phyloP scores from a whole-genome alignment of 179 eudicot genomes.

The Actinidia arguta region DNA sequence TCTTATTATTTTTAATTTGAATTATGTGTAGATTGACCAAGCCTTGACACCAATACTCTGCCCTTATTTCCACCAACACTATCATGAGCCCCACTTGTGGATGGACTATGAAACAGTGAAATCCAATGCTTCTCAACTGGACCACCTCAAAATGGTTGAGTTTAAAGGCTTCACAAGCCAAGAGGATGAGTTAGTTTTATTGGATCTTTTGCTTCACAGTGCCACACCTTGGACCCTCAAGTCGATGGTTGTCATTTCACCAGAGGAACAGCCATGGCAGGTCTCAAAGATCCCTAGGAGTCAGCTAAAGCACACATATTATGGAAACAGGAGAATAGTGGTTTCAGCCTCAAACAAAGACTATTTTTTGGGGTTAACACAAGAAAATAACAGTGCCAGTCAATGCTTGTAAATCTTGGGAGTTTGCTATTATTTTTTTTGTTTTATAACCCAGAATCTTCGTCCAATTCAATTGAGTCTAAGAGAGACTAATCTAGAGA shows the following conservation, averaged over 20 bases:
- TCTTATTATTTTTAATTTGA: not conserved
- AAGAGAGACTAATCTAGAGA: too few relatives aligned
- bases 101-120: conserved; percentile 19
- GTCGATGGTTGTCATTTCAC: conserved; percentile 9
- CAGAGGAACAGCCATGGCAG: not conserved
- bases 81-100: conserved; percentile 34
- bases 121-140: conserved; percentile 7
- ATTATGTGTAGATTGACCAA: conserved; percentile 16
- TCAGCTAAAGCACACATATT: not conserved
- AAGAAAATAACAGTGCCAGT: not conserved
- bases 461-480: too few relatives aligned
- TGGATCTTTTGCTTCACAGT: conserved; percentile 30
- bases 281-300: conserved; percentile 5
- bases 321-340: not conserved
- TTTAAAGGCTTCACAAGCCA: conserved; percentile 16
- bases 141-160: conserved; percentile 18
- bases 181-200: conserved; percentile 13
- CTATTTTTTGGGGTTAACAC: not conserved
- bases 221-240: not conserved
- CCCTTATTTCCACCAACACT: conserved; percentile 23
- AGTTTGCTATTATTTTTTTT: too few relatives aligned
- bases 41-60: not conserved
- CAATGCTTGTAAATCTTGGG: too few relatives aligned
- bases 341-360: not conserved
- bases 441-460: too few relatives aligned